A percentile compares a stretch with the other conserved stretches of the same genome.
Evolutionary conservation across 2,329 filamentous ascomycete genomes (phyloP).

Genomic region (Ophiostoma perfectum): DNA sequence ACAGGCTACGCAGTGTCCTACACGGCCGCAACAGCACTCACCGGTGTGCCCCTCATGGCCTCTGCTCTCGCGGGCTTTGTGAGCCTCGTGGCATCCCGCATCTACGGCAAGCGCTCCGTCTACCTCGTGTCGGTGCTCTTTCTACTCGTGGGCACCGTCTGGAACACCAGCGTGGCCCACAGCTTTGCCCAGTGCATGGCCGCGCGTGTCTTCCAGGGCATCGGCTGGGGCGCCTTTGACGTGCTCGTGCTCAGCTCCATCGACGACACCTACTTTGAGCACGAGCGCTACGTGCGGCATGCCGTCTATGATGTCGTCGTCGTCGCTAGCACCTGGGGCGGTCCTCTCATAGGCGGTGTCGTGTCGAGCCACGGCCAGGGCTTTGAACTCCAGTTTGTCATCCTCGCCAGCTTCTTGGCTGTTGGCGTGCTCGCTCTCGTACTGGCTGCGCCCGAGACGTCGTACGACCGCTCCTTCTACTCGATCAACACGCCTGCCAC

Average conservation of each 20-base stretch:
- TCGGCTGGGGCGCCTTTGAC: constrained; percentile 57
- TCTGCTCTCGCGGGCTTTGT: constrained; percentile 43
- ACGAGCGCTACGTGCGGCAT: constrained; percentile 45
- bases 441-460: constrained; percentile 48
- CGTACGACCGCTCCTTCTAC: constrained; percentile 41
- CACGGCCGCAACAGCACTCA: constrained; percentile 45
- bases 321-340: constrained; percentile 47
- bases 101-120: constrained; percentile 50
- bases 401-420: constrained; percentile 46
- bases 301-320: constrained; percentile 43
- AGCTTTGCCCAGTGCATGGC: constrained; percentile 43
- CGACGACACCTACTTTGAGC: constrained; percentile 54
- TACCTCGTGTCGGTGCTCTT: constrained; percentile 44
- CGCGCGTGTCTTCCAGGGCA: constrained; percentile 49
- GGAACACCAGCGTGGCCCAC: constrained; percentile 17
- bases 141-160: constrained; percentile 42
- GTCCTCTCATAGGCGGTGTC: constrained; percentile 48
- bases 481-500: constrained; percentile 27
- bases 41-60: constrained; percentile 48
- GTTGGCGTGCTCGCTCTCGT: constrained; percentile 39
- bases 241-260: constrained; percentile 48
- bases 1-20: constrained; percentile 42
- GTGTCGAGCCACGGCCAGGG: constrained; percentile 27
- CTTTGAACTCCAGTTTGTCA: constrained; percentile 45
- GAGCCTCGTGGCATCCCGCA: constrained; percentile 40